phyloP scores from a whole-genome alignment of 2,329 filamentous ascomycete genomes.

The Tolypocladium nubicola region DNA sequence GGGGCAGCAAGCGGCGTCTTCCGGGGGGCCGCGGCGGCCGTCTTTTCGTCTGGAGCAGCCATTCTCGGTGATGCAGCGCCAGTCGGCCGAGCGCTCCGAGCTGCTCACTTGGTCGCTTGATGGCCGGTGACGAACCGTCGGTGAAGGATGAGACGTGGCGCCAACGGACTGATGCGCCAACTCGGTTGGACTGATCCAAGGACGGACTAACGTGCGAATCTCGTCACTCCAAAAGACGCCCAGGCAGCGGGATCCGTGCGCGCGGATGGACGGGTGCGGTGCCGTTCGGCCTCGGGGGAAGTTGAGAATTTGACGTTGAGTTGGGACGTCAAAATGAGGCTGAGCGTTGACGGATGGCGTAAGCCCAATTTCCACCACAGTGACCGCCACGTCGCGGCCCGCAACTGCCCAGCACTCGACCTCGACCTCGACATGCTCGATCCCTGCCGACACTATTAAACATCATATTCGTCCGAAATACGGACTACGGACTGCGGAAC shows the following conservation, averaged over 20 bases:
- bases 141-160: not conserved
- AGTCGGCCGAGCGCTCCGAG: not conserved
- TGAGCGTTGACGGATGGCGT: not conserved
- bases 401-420: not conserved
- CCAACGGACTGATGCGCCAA: not conserved
- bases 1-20: constrained; percentile 50
- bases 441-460: not conserved
- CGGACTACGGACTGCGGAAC: too few relatives aligned
- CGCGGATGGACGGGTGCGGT: not conserved
- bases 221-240: not conserved
- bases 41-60: not conserved
- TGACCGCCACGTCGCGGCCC: not conserved
- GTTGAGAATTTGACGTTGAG: not conserved
- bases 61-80: not conserved
- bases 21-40: constrained; percentile 9
- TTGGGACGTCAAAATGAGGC: not conserved
- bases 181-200: not conserved
- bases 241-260: not conserved
- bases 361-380: not conserved
- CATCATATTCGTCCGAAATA: not conserved
- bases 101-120: not conserved
- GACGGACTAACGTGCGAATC: not conserved
- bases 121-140: not conserved
- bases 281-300: too few relatives aligned
- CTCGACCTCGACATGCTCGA: not conserved